These are phyloP conservation scores for Aureobasidium uvarum DNA, from an alignment of 2,329 filamentous ascomycete genomes.

Conservation along the genomic window DNA sequence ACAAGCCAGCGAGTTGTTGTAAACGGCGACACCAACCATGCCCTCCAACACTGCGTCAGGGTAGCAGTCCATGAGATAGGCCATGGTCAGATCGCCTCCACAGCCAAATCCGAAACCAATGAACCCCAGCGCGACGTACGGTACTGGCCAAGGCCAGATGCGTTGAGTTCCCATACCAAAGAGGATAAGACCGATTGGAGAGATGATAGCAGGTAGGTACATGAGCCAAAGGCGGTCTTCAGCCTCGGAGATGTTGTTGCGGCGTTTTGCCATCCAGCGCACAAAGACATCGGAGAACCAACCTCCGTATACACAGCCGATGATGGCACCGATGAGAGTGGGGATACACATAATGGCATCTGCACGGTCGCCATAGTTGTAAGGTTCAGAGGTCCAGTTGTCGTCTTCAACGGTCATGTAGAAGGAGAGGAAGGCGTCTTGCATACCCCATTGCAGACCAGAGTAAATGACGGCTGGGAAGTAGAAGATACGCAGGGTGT, in stretches of 20 bases:
- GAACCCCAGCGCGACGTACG: constrained; percentile 57
- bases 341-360: constrained; percentile 60
- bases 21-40: constrained; percentile 58
- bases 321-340: constrained; percentile 54
- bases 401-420: constrained; percentile 60
- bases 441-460: constrained; percentile 59
- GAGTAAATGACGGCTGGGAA: constrained; percentile 59
- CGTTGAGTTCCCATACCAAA: constrained; percentile 55
- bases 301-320: constrained; percentile 59
- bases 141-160: constrained; percentile 54
- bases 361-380: constrained; percentile 55
- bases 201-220: constrained; percentile 51
- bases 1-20: constrained; percentile 57
- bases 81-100: constrained; percentile 53
- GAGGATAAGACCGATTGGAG: constrained; percentile 53
- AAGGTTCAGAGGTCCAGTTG: constrained; percentile 54
- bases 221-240: constrained; percentile 56
- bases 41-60: constrained; percentile 58
- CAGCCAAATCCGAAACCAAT: constrained; percentile 61
- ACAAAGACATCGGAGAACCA: constrained; percentile 58
- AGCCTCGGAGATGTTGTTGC: constrained; percentile 55
- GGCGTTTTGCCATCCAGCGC: constrained; percentile 54
- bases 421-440: constrained; percentile 61
- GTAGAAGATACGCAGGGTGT: constrained; percentile 57
- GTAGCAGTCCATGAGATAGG: constrained; percentile 57